phyloP scores from a whole-genome alignment of 2,329 filamentous ascomycete genomes.

The Hortaea sp. region DNA sequence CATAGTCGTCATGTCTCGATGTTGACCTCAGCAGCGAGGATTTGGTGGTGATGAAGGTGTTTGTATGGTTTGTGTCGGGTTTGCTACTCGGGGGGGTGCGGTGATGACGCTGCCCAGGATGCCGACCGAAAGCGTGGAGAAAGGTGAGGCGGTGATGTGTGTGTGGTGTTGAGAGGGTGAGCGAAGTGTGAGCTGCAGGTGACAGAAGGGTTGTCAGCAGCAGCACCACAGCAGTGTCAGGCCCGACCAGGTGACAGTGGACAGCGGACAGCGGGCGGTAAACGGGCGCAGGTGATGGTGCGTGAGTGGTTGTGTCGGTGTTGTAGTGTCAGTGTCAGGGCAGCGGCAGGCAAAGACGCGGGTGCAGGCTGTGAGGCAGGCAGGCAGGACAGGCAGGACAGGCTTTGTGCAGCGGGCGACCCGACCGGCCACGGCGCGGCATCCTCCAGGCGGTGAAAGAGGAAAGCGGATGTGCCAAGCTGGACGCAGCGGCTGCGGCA shows the following conservation, averaged over 20 bases:
- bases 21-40: constrained; percentile 17
- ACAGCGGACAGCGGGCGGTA: too few relatives aligned
- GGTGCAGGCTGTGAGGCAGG: not conserved
- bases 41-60: constrained; percentile 4
- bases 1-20: constrained; percentile 51
- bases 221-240: too few relatives aligned
- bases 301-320: too few relatives aligned
- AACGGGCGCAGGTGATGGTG: too few relatives aligned
- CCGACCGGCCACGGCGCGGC: not conserved
- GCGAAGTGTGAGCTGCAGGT: too few relatives aligned
- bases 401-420: not conserved
- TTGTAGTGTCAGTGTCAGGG: too few relatives aligned
- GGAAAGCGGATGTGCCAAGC: constrained; percentile 1
- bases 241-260: too few relatives aligned
- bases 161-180: too few relatives aligned
- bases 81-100: not conserved
- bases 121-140: constrained; percentile 13
- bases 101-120: constrained; percentile 15
- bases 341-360: too few relatives aligned
- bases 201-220: too few relatives aligned
- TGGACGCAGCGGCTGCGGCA: not conserved
- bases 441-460: not conserved
- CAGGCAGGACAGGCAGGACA: not conserved
- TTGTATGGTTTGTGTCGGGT: not conserved
- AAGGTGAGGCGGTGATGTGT: not conserved